Evolutionary conservation across 108 stramenopile genomes (phyloP).

Genomic region (Cyclotella atomus): DNA sequence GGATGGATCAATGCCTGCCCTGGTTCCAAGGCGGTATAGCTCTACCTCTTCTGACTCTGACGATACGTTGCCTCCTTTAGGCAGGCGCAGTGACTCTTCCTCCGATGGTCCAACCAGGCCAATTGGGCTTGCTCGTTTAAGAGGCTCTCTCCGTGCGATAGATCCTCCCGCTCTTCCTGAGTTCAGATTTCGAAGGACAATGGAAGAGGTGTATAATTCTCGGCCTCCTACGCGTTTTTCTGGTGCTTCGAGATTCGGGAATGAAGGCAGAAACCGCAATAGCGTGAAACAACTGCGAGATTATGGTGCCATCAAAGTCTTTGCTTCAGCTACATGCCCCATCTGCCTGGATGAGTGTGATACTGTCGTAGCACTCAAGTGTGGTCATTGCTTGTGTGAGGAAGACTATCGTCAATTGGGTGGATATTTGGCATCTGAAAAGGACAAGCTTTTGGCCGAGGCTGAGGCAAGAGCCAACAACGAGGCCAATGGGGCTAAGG

Average conservation of each 20-base stretch:
- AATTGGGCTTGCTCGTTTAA: too few species aligned
- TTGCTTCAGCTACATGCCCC: constrained; percentile 24
- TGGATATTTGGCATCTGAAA: constrained; percentile 17
- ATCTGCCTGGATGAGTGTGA: constrained; percentile 21
- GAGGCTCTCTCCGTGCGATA: too few species aligned
- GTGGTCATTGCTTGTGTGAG: constrained; percentile 28
- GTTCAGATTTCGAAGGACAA: not conserved
- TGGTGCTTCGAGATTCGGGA: not conserved
- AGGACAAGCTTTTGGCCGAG: constrained; percentile 1
- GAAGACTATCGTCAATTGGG: constrained; percentile 18
- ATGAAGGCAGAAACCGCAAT: not conserved
- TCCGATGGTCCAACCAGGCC: not conserved
- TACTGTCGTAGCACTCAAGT: constrained; percentile 18
- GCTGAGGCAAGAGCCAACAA: not conserved
- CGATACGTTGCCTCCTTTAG: not conserved
- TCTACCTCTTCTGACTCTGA: not conserved
- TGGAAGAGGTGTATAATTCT: not conserved
- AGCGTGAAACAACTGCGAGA: constrained; percentile 7
- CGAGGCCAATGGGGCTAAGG: not conserved
- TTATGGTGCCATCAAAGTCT: constrained; percentile 28
- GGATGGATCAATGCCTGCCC: not conserved
- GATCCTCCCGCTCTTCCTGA: not conserved
- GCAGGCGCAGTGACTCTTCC: not conserved
- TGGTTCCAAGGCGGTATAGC: not conserved
- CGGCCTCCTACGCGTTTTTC: not conserved